phyloP scores from a whole-genome alignment of 169 alveolate genomes.

The Cryptosporidium viatorum region DNA sequence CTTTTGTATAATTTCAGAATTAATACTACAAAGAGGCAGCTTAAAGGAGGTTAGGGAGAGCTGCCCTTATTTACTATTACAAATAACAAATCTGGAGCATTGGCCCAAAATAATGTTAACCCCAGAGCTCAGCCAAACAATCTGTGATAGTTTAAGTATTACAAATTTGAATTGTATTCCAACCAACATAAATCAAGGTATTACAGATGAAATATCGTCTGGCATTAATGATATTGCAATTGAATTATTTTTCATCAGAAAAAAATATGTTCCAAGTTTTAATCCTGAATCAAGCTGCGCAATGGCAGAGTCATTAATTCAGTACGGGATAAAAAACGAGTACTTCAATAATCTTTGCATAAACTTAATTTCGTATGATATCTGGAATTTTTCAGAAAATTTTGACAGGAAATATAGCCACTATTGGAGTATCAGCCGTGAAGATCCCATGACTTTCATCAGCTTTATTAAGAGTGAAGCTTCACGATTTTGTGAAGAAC shows the following conservation, averaged over 20 bases:
- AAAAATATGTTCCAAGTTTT: conserved; percentile 25
- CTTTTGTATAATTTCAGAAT: conserved; percentile 59
- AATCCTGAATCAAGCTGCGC: conserved; percentile 63
- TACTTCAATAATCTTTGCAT: conserved; percentile 22
- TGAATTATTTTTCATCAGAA: conserved; percentile 42
- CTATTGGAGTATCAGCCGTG: neutral
- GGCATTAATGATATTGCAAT: conserved; percentile 46
- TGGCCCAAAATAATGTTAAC: conserved; percentile 69
- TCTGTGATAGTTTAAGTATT: conserved; percentile 23
- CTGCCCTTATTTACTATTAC: conserved; percentile 39
- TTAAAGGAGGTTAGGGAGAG: conserved; percentile 17
- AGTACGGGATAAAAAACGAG: conserved; percentile 29
- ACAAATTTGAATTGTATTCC: conserved; percentile 30
- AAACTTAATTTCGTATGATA: conserved; percentile 39
- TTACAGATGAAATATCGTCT: conserved; percentile 28
- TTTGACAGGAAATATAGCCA: conserved; percentile 4
- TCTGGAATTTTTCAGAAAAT: conserved; percentile 34
- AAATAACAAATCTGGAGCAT: conserved; percentile 67
- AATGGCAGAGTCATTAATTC: conserved; percentile 40
- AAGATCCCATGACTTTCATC: conserved; percentile 38
- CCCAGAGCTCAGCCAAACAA: conserved; percentile 30
- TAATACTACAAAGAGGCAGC: conserved; percentile 40
- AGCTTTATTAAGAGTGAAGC: conserved; percentile 23
- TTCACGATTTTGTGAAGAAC: conserved; percentile 3
- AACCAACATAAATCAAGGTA: conserved; percentile 8